phyloP scores from a whole-genome alignment of 306 rosid species.

The Psophocarpus tetragonolobus region DNA sequence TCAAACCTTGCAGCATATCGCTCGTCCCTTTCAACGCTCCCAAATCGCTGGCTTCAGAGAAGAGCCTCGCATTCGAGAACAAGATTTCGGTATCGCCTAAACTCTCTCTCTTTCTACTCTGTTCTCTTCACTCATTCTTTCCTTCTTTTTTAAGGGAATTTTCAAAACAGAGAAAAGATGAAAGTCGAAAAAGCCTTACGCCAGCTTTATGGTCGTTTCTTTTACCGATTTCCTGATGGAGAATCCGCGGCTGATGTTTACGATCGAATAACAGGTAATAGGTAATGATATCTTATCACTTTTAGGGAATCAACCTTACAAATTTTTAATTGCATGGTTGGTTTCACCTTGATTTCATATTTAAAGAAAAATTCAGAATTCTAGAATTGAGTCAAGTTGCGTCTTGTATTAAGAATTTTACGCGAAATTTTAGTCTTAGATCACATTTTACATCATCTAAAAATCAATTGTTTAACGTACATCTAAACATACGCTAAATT shows the following conservation, averaged over 20 bases:
- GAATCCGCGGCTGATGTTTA: constrained; percentile 98
- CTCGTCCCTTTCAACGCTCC: constrained; percentile 61
- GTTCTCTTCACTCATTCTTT: too few relatives aligned
- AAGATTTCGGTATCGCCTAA: constrained; percentile 66
- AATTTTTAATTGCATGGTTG: too few relatives aligned
- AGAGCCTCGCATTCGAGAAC: constrained; percentile 87
- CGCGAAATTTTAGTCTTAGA: too few relatives aligned
- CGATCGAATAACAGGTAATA: constrained; percentile 82
- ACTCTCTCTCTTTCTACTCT: background rate
- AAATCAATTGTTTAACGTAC: too few relatives aligned
- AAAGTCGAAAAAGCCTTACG: constrained; percentile 56
- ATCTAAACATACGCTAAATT: too few relatives aligned
- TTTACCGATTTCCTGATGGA: constrained; percentile 86
- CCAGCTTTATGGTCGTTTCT: constrained; percentile 80
- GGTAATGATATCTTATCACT: background rate
- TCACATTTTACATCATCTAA: too few relatives aligned
- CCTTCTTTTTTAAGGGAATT: too few relatives aligned
- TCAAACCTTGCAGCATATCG: constrained; percentile 58
- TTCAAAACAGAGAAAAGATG: constrained; percentile 89
- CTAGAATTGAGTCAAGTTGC: too few relatives aligned
- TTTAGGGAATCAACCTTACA: background rate
- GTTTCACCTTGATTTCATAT: too few relatives aligned
- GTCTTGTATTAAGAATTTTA: too few relatives aligned
- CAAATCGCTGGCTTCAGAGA: constrained; percentile 84
- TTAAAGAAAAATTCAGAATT: too few relatives aligned